Evolutionary conservation across 1,284 basidiomycete species (phyloP), one percentile per base, ranked within the genome.

Genomic region (Grifola frondosa): DNA sequence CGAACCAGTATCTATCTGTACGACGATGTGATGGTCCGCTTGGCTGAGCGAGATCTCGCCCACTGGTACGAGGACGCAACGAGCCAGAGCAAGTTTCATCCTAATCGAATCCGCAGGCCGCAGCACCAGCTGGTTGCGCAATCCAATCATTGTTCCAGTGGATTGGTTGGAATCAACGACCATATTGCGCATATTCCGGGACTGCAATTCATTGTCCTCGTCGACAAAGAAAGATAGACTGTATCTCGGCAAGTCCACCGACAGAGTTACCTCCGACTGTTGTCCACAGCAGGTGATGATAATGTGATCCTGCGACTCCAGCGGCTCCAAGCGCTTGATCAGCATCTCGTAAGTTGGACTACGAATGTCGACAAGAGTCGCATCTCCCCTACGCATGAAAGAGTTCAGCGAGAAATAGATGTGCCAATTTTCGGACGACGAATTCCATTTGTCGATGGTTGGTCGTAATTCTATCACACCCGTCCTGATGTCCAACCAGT

Each of bases 101-200:
- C n/a, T n/a, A n/a, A n/a, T n/a, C n/a, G n/a, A n/a, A n/a, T n/a
- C n/a, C n/a, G n/a, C n/a, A n/a, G n/a, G 22, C 29, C 37, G 8
- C 16, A 79, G 62, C 4, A 76, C 59, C 0, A 78, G 64, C 35
- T 66, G 63, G 40, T 61, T 71, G 4, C 37, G 30, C 6, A 78
- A 51, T 6, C 73, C 73, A 24, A 70, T 57, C 46, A 74, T 52
- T 0, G 68, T 67, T 1, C 69, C 69, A 3, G 56, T 48, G 0
- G 64, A 68, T 44, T 71, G 70, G 29, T 57, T 40, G 0, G 37
- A 11, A 36, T 70, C 64, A 6, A 73, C 51, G 9, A 67, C 48
- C 53, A 70, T 66, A 6, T 58, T 62, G 6, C 60, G 64, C n/a
- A 69, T 51, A 33, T 67, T 67, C 5, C 44, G 52, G 13, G 62